Base-by-base conservation (phyloP, 2,329 filamentous ascomycete genomes). In the Penicillium sp. region DNA sequence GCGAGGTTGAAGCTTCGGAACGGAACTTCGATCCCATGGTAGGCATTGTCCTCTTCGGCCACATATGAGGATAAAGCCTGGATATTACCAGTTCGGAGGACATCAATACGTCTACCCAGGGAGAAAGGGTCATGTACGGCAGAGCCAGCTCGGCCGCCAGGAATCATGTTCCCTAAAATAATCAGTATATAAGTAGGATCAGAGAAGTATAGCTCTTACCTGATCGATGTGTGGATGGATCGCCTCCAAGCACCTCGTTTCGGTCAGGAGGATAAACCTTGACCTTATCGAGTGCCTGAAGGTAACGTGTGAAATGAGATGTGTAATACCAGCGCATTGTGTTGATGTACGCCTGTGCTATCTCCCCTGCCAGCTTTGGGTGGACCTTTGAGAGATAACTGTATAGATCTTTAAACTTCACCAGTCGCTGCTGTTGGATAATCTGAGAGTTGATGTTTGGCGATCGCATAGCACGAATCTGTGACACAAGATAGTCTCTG, bases 251-350 rank as follows among this genome's bases (percentile, higher is more conserved):
- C 0, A 91, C 83, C 68, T 97, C 91, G 61, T 88, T 87, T 69
- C 88, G 91, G 68, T 97, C 93, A 56, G 96, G 80, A 5, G 82
- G 74, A 68, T 97, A 91, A 3, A 97, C 74, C 67, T 89, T 93
- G 57, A 99, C 82, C 72, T 91, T 95, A 53, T 88, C 87, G 6
- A 99, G 80, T 0, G 94, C 87, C 64, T 87, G 86, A 61, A 89
- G 86, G 72, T 99, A 99, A 33, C 93, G 87, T 4, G 84, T 86
- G 69, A 99, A 99, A 71, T 97, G 90, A 62, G 89, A 94, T 50
- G 88, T 77, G 70, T 97, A 97, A 69, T 99, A 99, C 94, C 94
- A 99, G 50, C 91, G 86, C 91, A 99, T 99, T 0, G 95, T 99
- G 72, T 97, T 96, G 77, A 95, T 88, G 68, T 99, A 99, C 4